Evolutionary conservation across 768 basidiomycete species (phyloP).

Genomic region (Pholiota conissans): DNA sequence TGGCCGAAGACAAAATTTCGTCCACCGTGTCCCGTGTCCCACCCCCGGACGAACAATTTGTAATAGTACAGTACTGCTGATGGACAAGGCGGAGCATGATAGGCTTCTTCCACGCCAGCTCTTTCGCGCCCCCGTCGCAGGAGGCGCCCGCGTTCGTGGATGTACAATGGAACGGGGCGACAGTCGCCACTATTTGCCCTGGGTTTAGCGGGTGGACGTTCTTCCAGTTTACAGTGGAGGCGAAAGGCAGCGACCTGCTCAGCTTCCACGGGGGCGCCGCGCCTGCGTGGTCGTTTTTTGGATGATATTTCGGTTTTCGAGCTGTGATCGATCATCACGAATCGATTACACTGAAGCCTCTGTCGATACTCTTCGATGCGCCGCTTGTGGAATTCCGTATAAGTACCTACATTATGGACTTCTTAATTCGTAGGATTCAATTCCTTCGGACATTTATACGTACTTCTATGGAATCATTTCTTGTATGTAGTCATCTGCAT

Average conservation of each 20-base stretch:
- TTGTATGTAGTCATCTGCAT: too few species aligned
- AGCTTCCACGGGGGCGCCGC: constrained; percentile 43
- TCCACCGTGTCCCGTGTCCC: too few species aligned
- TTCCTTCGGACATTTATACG: too few species aligned
- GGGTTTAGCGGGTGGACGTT: constrained; percentile 39
- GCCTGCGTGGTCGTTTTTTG: constrained; percentile 49
- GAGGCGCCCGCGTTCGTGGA: constrained; percentile 40
- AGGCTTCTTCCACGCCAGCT: constrained; percentile 40
- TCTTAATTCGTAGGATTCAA: too few species aligned
- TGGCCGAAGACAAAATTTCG: too few species aligned
- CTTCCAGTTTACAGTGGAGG: constrained; percentile 34
- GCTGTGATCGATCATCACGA: constrained; percentile 6
- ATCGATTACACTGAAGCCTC: background rate
- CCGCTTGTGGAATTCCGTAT: background rate
- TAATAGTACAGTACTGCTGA: too few species aligned
- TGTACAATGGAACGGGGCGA: constrained; percentile 42
- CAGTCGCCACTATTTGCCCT: constrained; percentile 9
- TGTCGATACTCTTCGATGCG: too few species aligned
- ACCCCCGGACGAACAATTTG: too few species aligned
- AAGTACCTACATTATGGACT: too few species aligned
- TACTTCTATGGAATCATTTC: too few species aligned
- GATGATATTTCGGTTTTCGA: constrained; percentile 38
- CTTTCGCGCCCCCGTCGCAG: constrained; percentile 31
- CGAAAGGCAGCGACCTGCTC: constrained; percentile 33
- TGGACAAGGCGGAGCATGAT: constrained; percentile 42